Evolutionary conservation across 495 filamentous ascomycete genomes (phyloP), one percentile per base, ranked within the genome.

Genomic region (Aspergillus carlsbadensis): DNA sequence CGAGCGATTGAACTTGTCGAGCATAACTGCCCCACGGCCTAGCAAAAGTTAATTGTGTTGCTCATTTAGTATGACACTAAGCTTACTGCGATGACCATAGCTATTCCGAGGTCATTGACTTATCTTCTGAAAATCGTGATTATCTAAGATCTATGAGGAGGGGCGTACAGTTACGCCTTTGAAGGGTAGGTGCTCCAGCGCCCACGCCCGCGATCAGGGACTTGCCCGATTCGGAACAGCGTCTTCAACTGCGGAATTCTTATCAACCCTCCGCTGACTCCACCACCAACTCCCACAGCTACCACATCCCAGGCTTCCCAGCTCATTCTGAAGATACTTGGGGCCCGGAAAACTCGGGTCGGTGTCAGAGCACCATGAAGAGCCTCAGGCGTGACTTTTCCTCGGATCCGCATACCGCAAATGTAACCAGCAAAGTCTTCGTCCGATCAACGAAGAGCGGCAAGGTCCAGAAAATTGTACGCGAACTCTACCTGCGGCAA

Each of bases 381-480:
- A 96, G 92, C 68, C 79, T 97, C 54, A 91, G 94, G 72, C 79
- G 92, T 62, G 84, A 89, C 18, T 69, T 83, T 56, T 85, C 78
- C 49, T 75, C 80, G 10, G 91, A 92, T 62, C 80, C 84, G 14
- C 78, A 83, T 47, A 78, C 84, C n/a, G 77, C 83, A 45, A 94
- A 88, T 70, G 88, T 96, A 53, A 88, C 87, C 42, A 96, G 87
- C 81, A 96, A 98, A 76, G 82, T 94, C 59, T 99, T 92, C 64
- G 87, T 98, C 58, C 79, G 94, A 54, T 96, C 94, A 24, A 92
- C 91, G 15, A 93, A 88, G 70, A 90, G 83, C 71, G 94, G 94
- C 65, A 98, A 96, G 76, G 94, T 98, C 56, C 91, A 96, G 74
- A 98, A 99, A 77, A 92, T 99, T 69, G 95, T 98, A 56, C 85